These are phyloP conservation scores for Colletotrichum sp. DNA, from an alignment of 2,329 filamentous ascomycete genomes.

Conservation along the genomic window DNA sequence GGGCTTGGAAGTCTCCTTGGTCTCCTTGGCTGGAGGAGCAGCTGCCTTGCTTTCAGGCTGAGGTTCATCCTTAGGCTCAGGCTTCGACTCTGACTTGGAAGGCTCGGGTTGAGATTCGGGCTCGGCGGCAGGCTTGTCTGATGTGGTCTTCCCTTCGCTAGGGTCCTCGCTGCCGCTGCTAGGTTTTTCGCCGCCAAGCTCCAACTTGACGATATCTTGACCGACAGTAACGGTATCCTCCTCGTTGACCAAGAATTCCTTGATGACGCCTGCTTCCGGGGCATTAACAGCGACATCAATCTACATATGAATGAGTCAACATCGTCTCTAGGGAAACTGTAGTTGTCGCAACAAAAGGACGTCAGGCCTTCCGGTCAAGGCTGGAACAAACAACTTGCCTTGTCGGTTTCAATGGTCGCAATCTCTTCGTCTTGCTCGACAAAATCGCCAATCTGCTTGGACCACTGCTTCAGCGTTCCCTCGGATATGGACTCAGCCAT, in stretches of 20 bases:
- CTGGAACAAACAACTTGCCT: conserved; percentile 60
- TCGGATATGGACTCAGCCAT: conserved; percentile 99
- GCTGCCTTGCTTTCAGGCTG: conserved; percentile 32
- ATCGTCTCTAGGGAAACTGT: not conserved
- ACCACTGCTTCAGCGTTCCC: conserved; percentile 94
- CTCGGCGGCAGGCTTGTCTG: conserved; percentile 17
- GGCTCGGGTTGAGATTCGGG: conserved; percentile 23
- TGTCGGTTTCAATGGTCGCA: conserved; percentile 98
- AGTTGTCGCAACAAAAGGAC: not conserved
- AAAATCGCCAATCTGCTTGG: conserved; percentile 89
- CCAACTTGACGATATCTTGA: conserved; percentile 86
- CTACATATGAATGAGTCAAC: conserved; percentile 47
- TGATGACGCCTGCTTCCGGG: conserved; percentile 87
- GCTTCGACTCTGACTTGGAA: conserved; percentile 40
- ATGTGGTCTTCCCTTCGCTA: not conserved
- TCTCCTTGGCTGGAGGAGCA: conserved; percentile 19
- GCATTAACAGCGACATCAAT: conserved; percentile 98
- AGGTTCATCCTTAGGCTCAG: conserved; percentile 47
- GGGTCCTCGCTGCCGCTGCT: conserved; percentile 29
- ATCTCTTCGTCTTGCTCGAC: conserved; percentile 98
- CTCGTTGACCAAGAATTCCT: conserved; percentile 88
- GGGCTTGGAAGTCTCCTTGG: conserved; percentile 26
- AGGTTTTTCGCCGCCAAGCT: conserved; percentile 63
- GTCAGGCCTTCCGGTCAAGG: not conserved
- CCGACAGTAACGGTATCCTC: conserved; percentile 96